Evolutionary conservation across 2,329 filamentous ascomycete genomes (phyloP).

Genomic region (Ascomycota sp.): DNA sequence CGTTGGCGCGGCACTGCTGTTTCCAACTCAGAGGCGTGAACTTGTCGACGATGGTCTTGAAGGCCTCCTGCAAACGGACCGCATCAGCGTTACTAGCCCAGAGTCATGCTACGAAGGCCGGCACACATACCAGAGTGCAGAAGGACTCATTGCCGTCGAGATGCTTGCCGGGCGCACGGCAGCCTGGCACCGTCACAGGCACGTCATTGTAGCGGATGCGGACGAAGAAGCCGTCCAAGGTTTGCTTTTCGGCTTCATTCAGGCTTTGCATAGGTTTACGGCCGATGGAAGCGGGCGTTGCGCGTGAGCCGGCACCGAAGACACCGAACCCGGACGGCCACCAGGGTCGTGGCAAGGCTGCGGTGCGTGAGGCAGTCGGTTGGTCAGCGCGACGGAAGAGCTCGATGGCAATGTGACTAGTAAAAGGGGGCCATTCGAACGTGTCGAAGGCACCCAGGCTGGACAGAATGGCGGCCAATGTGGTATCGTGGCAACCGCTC

Average conservation of each 20-base stretch:
- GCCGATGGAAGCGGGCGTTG: conserved; percentile 23
- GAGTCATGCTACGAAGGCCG: not conserved
- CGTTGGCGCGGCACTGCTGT: conserved; percentile 25
- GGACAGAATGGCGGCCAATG: conserved; percentile 54
- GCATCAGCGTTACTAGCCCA: conserved; percentile 1
- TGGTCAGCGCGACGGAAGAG: conserved; percentile 36
- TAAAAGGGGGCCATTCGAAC: conserved; percentile 74
- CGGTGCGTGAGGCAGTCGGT: not conserved
- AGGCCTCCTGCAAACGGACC: conserved; percentile 38
- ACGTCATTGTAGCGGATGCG: conserved; percentile 78
- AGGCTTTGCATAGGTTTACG: conserved; percentile 36
- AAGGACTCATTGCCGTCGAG: conserved; percentile 69
- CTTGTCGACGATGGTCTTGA: conserved; percentile 80
- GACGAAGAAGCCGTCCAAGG: conserved; percentile 60
- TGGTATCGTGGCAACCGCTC: conserved; percentile 83
- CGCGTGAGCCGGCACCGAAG: conserved; percentile 5
- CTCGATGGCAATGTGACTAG: conserved; percentile 76
- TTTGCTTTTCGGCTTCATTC: conserved; percentile 30
- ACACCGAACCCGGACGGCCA: conserved; percentile 9
- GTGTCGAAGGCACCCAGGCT: conserved; percentile 58
- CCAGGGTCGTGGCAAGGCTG: conserved; percentile 4
- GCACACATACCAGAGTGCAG: conserved; percentile 54
- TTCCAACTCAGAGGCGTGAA: conserved; percentile 68
- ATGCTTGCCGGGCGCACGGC: conserved; percentile 54
- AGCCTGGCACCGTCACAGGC: conserved; percentile 63